A percentile compares a stretch with the other conserved stretches of the same genome.
Conservation (phyloP, 306 rosid genomes). For the Mimosa bimucronata region DNA sequence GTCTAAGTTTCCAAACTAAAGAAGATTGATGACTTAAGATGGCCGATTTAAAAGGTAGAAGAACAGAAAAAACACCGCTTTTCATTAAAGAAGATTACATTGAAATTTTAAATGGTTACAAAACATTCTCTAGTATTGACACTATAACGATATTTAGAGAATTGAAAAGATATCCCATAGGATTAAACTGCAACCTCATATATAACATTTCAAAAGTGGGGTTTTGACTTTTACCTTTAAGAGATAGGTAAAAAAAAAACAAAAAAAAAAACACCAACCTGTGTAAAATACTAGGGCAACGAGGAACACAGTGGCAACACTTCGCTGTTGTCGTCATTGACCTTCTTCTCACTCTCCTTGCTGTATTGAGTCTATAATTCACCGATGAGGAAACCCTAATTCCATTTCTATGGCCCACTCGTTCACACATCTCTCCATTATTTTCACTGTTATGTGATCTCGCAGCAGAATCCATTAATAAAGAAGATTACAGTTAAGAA, state of each 20-base stretch:
- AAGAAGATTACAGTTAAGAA: neutral
- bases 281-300: slow-evolving; percentile 1
- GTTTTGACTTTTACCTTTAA: too few relatives aligned
- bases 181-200: neutral
- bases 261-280: slow-evolving; percentile 6
- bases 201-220: too few relatives aligned
- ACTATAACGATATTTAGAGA: neutral
- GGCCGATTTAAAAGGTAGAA: too few relatives aligned
- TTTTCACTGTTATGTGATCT: neutral
- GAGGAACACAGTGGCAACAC: slow-evolving; percentile 23
- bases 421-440: neutral
- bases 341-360: slow-evolving; percentile 20
- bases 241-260: too few relatives aligned
- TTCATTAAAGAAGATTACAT: too few relatives aligned
- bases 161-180: too few relatives aligned
- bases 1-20: too few relatives aligned
- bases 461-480: slow-evolving; percentile 27
- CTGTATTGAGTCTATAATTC: neutral
- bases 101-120: too few relatives aligned
- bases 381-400: slow-evolving; percentile 25
- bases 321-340: neutral
- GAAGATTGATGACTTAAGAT: too few relatives aligned
- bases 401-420: neutral
- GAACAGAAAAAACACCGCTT: too few relatives aligned
- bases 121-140: too few relatives aligned